Base-by-base conservation (phyloP, 345 rosid species). In the Microthlaspi erraticum region DNA sequence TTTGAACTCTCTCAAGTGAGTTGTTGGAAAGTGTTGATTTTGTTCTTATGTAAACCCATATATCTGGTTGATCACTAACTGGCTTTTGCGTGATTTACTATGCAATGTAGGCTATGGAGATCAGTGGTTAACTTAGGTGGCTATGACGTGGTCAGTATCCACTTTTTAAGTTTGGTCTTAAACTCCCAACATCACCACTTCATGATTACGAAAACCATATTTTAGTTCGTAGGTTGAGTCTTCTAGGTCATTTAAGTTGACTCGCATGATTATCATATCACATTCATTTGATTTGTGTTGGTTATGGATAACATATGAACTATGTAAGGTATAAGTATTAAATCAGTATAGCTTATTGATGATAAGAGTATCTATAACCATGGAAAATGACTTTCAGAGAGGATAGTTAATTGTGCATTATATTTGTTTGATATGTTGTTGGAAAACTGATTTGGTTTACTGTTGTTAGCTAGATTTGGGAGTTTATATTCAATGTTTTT, bases 81-180 rank as follows among this genome's bases (percentile, higher is more conserved):
- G 60, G 72, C 37, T 45, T 55, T 32, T 67, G 3, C 16, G 12
- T 72, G 14, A 56, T 75, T 74, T 64, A 26, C 49, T 33, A 19
- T 73, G 58, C 44, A 60, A 72, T 69, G 78, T 75, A 92, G 98
- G 87, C 81, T 92, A 46, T 92, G 92, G 92, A 85, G 96, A 77
- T 80, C 89, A 66, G 98, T 89, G 73, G 31, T 87, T 52, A 85
- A 67, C 60, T 66, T 92, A 78, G 96, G 98, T 77, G 98, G 96
- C 81, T 89, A 89, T 73, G 94, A 92, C 2, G 88, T 85, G 92
- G 97, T 91, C 86, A 72, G 83, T 51, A 48, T 67, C 67, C 62
- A 63, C 32, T 38, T 33, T 41, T 20, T 18, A 59, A 23, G 9
- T 17, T 64, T 43, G 20, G 8, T 66, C 29, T 23, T 58, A 20